phyloP scores from a whole-genome alignment of 345 rosid species.

The Eutrema japonicum region DNA sequence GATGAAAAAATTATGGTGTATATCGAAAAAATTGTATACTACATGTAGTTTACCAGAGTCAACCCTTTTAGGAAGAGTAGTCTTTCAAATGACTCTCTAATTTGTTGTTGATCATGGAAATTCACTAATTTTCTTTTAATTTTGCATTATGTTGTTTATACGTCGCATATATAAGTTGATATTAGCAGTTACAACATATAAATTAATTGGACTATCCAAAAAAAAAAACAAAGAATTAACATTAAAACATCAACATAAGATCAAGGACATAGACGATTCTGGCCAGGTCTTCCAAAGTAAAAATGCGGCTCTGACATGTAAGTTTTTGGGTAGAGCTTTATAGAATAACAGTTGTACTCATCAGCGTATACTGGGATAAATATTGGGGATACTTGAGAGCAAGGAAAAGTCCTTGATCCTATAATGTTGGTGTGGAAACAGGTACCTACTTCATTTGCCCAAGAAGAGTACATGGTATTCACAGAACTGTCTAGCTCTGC shows the following conservation, averaged over 20 bases:
- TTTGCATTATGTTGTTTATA: not conserved
- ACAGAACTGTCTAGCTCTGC: no score
- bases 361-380: slow-evolving; percentile 37
- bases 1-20: no score
- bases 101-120: not conserved
- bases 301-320: slow-evolving; percentile 41
- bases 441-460: no score
- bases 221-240: not conserved
- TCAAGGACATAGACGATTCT: slow-evolving; percentile 40
- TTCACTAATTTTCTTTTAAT: not conserved
- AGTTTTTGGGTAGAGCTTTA: slow-evolving; percentile 27
- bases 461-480: no score
- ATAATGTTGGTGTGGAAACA: slow-evolving; percentile 41
- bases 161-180: not conserved
- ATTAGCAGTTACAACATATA: no score
- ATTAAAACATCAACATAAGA: not conserved
- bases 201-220: not conserved
- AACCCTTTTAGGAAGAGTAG: no score
- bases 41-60: no score
- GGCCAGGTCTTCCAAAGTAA: slow-evolving; percentile 63
- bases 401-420: slow-evolving; percentile 52
- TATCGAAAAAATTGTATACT: no score
- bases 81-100: not conserved
- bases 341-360: slow-evolving; percentile 45
- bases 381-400: slow-evolving; percentile 47